Conservation (phyloP, 371 early-diverging fungal genomes). For the Mortierella sp. region DNA sequence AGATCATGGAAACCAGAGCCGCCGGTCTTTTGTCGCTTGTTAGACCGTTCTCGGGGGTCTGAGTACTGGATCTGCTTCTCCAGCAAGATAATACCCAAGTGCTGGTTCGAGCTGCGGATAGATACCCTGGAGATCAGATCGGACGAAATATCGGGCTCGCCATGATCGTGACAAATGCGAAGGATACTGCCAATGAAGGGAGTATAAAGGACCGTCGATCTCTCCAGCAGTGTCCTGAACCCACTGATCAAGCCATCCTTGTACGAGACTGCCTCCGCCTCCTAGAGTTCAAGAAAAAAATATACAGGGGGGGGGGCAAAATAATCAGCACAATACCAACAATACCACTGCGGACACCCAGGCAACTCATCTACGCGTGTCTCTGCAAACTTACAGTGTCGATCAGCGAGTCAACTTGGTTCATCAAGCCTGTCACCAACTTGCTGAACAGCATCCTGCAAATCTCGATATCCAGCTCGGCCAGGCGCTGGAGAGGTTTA, state of each 20-base stretch:
- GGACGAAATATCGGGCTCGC: slow-evolving; percentile 52
- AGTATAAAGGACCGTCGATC: slow-evolving; percentile 58
- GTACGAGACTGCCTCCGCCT: slow-evolving; percentile 50
- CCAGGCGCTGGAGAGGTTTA: slow-evolving; percentile 74
- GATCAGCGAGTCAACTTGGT: slow-evolving; percentile 50
- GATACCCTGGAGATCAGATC: slow-evolving; percentile 57
- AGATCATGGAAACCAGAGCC: slow-evolving; percentile 19
- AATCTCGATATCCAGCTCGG: slow-evolving; percentile 74
- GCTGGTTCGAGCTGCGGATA: slow-evolving; percentile 67
- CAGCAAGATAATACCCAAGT: slow-evolving; percentile 69
- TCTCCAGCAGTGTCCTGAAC: slow-evolving; percentile 50
- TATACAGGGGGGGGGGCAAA: no score
- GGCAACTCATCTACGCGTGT: no score
- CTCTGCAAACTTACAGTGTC: slow-evolving; percentile 56
- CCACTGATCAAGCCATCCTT: slow-evolving; percentile 51
- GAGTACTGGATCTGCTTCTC: slow-evolving; percentile 59
- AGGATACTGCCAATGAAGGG: slow-evolving; percentile 69
- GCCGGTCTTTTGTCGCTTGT: slow-evolving; percentile 43
- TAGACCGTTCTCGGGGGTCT: slow-evolving; percentile 45
- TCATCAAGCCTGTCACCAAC: slow-evolving; percentile 61
- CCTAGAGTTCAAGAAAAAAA: slow-evolving; percentile 18
- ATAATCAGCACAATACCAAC: background rate
- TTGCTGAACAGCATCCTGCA: slow-evolving; percentile 68
- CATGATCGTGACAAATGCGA: slow-evolving; percentile 66
- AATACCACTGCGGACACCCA: no score